Base-by-base conservation (phyloP, 768 basidiomycete genomes). In the Suillus spraguei region DNA sequence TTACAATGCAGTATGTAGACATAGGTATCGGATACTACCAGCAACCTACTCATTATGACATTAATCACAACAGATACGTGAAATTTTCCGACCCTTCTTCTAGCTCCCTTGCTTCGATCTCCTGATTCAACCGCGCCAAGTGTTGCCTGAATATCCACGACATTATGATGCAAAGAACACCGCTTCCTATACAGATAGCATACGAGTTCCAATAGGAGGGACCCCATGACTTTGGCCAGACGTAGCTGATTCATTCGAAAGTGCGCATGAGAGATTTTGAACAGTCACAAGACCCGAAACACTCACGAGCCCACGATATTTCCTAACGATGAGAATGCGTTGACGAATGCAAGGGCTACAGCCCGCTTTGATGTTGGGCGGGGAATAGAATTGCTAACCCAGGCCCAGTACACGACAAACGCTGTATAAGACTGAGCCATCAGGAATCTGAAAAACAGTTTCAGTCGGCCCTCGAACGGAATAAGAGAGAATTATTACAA, bases 331-430 rank as follows among this genome's bases (percentile, higher is more conserved):
- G 89, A 89, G 70, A 93, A 86, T 47, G 88, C 85, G 73, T 95
- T 94, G 69, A 95, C 85, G 64, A 92, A 76, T 2, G 93, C 94
- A 55, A 97, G 80, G 14, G 89, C 89, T n/a, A 95, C 89, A 3
- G 94, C 91, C 5, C 94, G 87, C 76, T 95, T 96, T n/a, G 89
- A 86, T 5, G 92, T 83, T 32, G 94, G 88, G n/a, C 86, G 85
- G 33, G 92, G 86, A 76, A 97, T 80, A 17, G 81, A 81, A 65
- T 81, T 84, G 59, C 80, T 81, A 60, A 83, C 77, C 85, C 82
- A 83, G 6, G 82, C 76, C 71, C 78, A 72, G 36, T 90, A 87
- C 61, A 83, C 82, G 65, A 93, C 84, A 74, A 89, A 91, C 5
- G 85, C 91, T 0, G 88, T 80, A 68, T 90, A 91, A 0, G 86